These are phyloP conservation scores for Ophiostoma pallidulum DNA, from an alignment of 2,329 filamentous ascomycete genomes.

Conservation along the genomic window DNA sequence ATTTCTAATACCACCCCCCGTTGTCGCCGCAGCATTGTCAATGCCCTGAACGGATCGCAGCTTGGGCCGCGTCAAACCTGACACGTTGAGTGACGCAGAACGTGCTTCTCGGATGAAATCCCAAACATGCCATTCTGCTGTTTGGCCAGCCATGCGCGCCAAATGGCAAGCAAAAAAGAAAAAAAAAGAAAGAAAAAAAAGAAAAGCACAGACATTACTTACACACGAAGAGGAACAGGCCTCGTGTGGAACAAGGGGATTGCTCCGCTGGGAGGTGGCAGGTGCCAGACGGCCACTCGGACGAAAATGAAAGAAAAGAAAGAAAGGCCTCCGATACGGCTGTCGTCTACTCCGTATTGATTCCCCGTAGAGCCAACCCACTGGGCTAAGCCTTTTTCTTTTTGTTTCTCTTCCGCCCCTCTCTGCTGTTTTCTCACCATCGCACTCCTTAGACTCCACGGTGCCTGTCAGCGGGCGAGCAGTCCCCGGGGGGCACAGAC, in stretches of 20 bases:
- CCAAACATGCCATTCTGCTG: not conserved
- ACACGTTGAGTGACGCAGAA: slow-evolving; percentile 20
- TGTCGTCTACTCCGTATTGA: not conserved
- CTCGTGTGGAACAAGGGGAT: not conserved
- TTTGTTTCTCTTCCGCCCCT: not conserved
- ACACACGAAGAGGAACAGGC: not conserved
- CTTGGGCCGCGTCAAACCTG: slow-evolving; percentile 16
- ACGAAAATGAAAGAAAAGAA: no score
- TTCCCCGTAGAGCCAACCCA: not conserved
- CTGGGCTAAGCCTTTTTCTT: not conserved
- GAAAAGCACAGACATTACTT: not conserved
- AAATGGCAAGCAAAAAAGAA: slow-evolving; percentile 1
- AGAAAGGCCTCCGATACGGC: no score
- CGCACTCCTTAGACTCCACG: slow-evolving; percentile 3
- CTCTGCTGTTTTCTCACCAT: no score
- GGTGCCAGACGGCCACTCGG: no score
- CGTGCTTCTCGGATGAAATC: slow-evolving; percentile 6
- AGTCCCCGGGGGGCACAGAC: slow-evolving; percentile 1
- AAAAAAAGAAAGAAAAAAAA: not conserved
- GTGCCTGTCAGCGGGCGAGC: no score
- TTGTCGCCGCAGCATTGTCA: slow-evolving; percentile 11
- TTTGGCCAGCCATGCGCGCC: not conserved
- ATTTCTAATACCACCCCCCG: not conserved
- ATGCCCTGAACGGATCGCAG: slow-evolving; percentile 16
- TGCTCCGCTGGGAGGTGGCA: no score